Conservation (phyloP, 2,329 filamentous ascomycete genomes). For the Boeremia exigua region DNA sequence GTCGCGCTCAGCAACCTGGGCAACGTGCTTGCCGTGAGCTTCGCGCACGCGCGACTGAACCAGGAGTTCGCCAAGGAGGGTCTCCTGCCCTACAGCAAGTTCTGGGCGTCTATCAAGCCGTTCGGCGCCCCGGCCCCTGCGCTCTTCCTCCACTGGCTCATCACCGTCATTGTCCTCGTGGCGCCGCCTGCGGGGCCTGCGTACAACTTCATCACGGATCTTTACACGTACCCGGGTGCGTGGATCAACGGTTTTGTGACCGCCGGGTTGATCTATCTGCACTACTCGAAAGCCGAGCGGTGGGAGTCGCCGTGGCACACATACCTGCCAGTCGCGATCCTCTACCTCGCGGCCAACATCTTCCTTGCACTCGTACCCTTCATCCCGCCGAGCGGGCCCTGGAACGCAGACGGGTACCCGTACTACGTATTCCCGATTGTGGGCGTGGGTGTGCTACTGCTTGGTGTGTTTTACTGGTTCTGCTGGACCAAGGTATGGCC, state of each 20-base stretch:
- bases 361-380: slow-evolving; percentile 54
- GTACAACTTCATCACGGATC: slow-evolving; percentile 70
- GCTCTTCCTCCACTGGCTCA: slow-evolving; percentile 69
- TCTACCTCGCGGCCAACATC: slow-evolving; percentile 50
- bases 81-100: slow-evolving; percentile 67
- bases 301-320: slow-evolving; percentile 49
- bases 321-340: slow-evolving; percentile 42
- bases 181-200: slow-evolving; percentile 71
- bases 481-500: slow-evolving; percentile 30
- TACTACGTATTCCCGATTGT: slow-evolving; percentile 55
- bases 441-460: slow-evolving; percentile 49
- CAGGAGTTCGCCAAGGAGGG: slow-evolving; percentile 75
- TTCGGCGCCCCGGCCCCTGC: slow-evolving; percentile 63
- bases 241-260: slow-evolving; percentile 48
- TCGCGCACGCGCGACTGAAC: slow-evolving; percentile 64
- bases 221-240: slow-evolving; percentile 50
- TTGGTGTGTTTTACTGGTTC: slow-evolving; percentile 48
- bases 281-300: slow-evolving; percentile 41
- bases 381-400: slow-evolving; percentile 49
- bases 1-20: slow-evolving; percentile 67
- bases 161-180: slow-evolving; percentile 69
- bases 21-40: slow-evolving; percentile 67
- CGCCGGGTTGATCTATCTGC: slow-evolving; percentile 46
- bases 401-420: slow-evolving; percentile 51
- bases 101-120: slow-evolving; percentile 74